Conservation (phyloP, 805 yeast species). For the Kodamaea hsintzibuensis region DNA sequence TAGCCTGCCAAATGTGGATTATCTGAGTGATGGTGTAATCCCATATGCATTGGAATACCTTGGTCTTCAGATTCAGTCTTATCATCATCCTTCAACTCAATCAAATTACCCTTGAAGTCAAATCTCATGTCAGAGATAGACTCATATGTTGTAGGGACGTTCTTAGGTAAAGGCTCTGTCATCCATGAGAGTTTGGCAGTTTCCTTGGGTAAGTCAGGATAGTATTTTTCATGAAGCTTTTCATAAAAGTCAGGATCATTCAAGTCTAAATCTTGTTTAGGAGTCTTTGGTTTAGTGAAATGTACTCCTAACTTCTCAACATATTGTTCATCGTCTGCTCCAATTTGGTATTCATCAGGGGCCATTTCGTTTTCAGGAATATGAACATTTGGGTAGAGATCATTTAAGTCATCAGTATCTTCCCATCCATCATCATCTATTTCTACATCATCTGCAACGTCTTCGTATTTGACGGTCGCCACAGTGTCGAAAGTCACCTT, state of each 20-base stretch:
- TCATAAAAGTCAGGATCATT: conserved; percentile 78
- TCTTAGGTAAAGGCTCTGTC: conserved; percentile 59
- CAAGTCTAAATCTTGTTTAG: conserved; percentile 48
- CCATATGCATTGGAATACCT: conserved; percentile 53
- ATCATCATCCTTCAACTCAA: conserved; percentile 45
- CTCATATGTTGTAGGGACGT: conserved; percentile 45
- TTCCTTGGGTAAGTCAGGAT: conserved; percentile 87
- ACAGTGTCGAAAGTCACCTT: conserved; percentile 35
- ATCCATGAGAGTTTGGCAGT: conserved; percentile 88
- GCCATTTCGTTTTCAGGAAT: conserved; percentile 43
- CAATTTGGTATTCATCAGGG: conserved; percentile 45
- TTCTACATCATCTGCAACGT: conserved; percentile 22
- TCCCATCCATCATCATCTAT: conserved; percentile 47
- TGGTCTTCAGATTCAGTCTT: conserved; percentile 10
- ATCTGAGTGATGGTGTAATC: conserved; percentile 89
- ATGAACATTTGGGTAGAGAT: conserved; percentile 44
- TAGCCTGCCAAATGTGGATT: conserved; percentile 92
- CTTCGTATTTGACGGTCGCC: conserved; percentile 31
- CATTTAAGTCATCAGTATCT: conserved; percentile 52
- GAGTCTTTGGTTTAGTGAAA: conserved; percentile 55
- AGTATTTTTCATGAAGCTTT: conserved; percentile 79
- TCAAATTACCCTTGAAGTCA: conserved; percentile 80
- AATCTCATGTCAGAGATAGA: conserved; percentile 74
- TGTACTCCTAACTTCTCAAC: conserved; percentile 53
- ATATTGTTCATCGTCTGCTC: conserved; percentile 41